Evolutionary conservation across 2,329 filamentous ascomycete genomes (phyloP), one percentile per base, ranked within the genome.

Genomic region (Botryotinia narcissicola): DNA sequence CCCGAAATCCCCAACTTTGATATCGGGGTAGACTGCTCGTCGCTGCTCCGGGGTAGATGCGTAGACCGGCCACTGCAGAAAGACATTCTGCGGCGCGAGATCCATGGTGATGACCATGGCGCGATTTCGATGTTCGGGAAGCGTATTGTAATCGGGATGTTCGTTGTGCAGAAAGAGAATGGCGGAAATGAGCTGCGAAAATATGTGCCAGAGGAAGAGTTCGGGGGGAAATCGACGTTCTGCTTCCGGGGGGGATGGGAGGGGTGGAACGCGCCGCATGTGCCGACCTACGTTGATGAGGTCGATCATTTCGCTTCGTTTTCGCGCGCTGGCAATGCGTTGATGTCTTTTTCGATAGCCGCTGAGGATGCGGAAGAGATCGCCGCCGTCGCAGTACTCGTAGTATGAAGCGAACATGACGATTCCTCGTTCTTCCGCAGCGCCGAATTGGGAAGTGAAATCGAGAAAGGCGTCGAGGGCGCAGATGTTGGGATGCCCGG

Each of bases 171-270:
- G 32, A n/a, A 71, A 71, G 6, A 60, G 57, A 25, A 71, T 25
- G 1, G 57, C 69, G 6, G 40, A 59, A 2, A 71, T 46, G 6
- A 63, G 46, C 42, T 71, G 69, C 3, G 22, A 7, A 22, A 18
- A 71, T 5, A 71, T 48, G 29, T 71, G 57, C 69, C 69, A 71
- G 14, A 71, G 29, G 35, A 71, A 71, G 20, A 62, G 29, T 40
- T 71, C 68, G 3, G 68, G 68, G 12, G 57, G 57, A 1, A 12
- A 42, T 4, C 1, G 20, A 10, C 61, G n/a, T 10, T n/a, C 25
- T 16, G 0, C 0, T 7, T 16, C 12, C 2, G 48, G 1, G 6
- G 48, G 48, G 12, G 3, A 2, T 14, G 25, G 12, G 25, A 54
- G 12, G 7, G 1, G 7, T 5, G 25, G 12, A 7, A 9, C 51